Evolutionary conservation across 345 rosid genomes (phyloP).

Genomic region (Euphorbia tirucalli): DNA sequence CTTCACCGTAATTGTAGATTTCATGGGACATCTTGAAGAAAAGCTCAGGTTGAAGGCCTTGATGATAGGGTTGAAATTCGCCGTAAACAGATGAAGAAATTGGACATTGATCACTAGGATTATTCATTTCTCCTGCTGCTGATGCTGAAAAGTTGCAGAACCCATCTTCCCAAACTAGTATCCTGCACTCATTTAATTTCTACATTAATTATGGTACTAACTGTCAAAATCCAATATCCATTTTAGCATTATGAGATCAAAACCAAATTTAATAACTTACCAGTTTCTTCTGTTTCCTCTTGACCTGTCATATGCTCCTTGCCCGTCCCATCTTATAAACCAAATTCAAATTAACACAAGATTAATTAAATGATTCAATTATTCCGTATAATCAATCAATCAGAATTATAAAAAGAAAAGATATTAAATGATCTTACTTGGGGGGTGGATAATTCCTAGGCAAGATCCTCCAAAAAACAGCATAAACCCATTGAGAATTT

Average conservation of each 20-base stretch:
- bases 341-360: too few species aligned
- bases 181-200: constrained; percentile 49
- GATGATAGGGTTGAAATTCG: constrained; percentile 75
- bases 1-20: constrained; percentile 99
- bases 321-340: constrained; percentile 90
- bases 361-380: background rate
- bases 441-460: constrained; percentile 99
- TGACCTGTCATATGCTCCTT: constrained; percentile 92
- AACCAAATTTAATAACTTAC: constrained; percentile 38
- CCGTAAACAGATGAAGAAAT: constrained; percentile 53
- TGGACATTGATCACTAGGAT: constrained; percentile 6
- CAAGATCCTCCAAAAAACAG: constrained; percentile 98
- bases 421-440: constrained; percentile 52
- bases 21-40: constrained; percentile 99
- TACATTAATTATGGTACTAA: background rate
- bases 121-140: constrained; percentile 43
- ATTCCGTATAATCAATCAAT: background rate
- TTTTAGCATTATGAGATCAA: too few species aligned
- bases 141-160: constrained; percentile 95
- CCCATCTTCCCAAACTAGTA: constrained; percentile 99
- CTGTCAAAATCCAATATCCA: background rate
- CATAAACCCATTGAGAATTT: constrained; percentile 96
- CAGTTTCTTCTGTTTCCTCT: constrained; percentile 98
- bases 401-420: too few species aligned
- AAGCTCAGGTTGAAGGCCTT: constrained; percentile 91